Conservation (phyloP, 2,329 filamentous ascomycete genomes). For the Fusarium verrucosum region DNA sequence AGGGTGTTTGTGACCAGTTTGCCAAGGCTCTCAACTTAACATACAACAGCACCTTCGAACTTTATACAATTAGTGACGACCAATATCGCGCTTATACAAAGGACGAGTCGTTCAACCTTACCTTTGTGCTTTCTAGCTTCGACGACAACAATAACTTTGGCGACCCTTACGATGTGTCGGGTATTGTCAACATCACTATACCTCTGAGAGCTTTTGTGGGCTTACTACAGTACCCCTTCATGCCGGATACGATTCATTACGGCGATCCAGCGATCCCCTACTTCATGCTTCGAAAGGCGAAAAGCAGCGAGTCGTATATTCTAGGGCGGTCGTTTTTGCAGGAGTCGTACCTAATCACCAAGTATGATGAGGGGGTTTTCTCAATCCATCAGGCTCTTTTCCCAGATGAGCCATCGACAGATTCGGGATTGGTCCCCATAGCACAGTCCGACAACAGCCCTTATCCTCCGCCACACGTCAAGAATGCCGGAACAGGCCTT, state of each 20-base stretch:
- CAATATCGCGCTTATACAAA: slow-evolving; percentile 60
- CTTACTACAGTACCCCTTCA: slow-evolving; percentile 60
- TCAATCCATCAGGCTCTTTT: slow-evolving; percentile 66
- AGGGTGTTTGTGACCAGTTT: slow-evolving; percentile 69
- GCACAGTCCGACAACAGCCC: slow-evolving; percentile 56
- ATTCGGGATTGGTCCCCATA: slow-evolving; percentile 56
- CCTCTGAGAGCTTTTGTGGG: slow-evolving; percentile 62
- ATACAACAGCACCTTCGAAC: slow-evolving; percentile 69
- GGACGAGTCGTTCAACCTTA: slow-evolving; percentile 61
- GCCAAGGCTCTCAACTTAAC: slow-evolving; percentile 70
- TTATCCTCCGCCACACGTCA: slow-evolving; percentile 52
- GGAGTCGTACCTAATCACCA: slow-evolving; percentile 69
- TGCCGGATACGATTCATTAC: slow-evolving; percentile 54
- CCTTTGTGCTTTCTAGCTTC: slow-evolving; percentile 65
- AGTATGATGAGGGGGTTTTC: slow-evolving; percentile 63
- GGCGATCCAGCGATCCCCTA: slow-evolving; percentile 63
- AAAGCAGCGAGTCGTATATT: slow-evolving; percentile 64
- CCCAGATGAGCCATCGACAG: slow-evolving; percentile 54
- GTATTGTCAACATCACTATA: slow-evolving; percentile 66
- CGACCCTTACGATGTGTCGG: slow-evolving; percentile 57
- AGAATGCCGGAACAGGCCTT: slow-evolving; percentile 44
- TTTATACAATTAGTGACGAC: slow-evolving; percentile 71
- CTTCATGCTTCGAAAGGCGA: slow-evolving; percentile 70
- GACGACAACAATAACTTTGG: slow-evolving; percentile 64
- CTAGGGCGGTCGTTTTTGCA: slow-evolving; percentile 76